Evolutionary conservation across 345 rosid genomes (phyloP).

Genomic region (Aegle marmelos): DNA sequence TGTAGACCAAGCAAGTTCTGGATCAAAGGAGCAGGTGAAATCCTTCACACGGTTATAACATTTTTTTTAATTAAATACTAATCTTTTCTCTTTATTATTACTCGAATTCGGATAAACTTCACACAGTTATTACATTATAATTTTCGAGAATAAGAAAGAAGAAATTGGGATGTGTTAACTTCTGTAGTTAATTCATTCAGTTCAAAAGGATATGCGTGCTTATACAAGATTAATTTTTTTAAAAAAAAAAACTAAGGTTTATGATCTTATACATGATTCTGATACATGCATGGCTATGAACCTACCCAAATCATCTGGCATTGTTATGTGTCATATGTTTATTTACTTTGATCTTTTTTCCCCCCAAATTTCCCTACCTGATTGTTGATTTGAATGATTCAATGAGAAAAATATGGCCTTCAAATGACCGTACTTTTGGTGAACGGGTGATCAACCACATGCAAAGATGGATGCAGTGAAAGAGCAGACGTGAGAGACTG

Average conservation of each 20-base stretch:
- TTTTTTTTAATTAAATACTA: no score
- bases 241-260: no score
- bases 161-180: background rate
- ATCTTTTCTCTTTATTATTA: background rate
- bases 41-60: background rate
- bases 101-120: no score
- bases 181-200: no score
- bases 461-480: background rate
- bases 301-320: background rate
- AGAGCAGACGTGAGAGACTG: constrained; percentile 20
- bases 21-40: background rate
- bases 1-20: background rate
- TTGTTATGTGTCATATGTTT: background rate
- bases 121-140: no score
- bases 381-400: constrained; percentile 4
- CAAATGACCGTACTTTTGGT: constrained; percentile 5
- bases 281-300: background rate
- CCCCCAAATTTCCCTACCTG: no score
- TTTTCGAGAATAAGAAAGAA: no score
- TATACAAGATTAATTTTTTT: background rate
- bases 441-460: constrained; percentile 24
- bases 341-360: background rate
- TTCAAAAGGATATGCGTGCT: background rate
- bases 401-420: background rate
- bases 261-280: background rate